Conservation (phyloP, 2,329 filamentous ascomycete genomes). For the Colletotrichum sp. region DNA sequence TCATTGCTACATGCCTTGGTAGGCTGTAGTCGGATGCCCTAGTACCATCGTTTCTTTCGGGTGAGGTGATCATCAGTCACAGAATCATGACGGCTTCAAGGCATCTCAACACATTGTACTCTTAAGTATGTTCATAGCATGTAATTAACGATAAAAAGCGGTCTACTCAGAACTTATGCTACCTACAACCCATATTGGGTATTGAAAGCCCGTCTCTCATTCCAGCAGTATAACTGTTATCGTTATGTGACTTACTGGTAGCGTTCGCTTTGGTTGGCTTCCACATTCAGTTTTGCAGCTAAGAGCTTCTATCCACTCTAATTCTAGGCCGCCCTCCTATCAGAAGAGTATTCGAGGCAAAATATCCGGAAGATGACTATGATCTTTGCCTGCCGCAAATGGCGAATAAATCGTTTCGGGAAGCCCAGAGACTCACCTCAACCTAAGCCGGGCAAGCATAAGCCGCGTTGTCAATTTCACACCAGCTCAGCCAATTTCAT, state of each 20-base stretch:
- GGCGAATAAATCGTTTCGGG: too few species aligned
- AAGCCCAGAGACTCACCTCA: too few species aligned
- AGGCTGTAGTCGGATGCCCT: too few species aligned
- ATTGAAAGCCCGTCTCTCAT: too few species aligned
- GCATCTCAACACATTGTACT: too few species aligned
- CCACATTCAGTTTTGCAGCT: accelerated
- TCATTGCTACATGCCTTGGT: too few species aligned
- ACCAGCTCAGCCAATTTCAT: accelerated
- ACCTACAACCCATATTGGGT: neutral
- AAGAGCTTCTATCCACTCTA: neutral
- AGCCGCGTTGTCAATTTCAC: neutral
- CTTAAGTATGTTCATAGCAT: too few species aligned
- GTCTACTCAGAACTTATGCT: neutral
- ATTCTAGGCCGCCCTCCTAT: too few species aligned
- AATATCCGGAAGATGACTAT: neutral
- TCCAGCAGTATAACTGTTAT: neutral
- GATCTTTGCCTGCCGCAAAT: too few species aligned
- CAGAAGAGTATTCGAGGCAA: neutral
- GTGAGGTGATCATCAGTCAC: too few species aligned
- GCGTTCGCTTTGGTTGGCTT: neutral
- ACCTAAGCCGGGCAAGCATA: neutral
- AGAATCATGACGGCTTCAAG: too few species aligned
- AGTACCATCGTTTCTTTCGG: too few species aligned
- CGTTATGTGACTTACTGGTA: neutral
- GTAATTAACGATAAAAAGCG: neutral